Base-by-base conservation (phyloP, 129 eudicot genomes). In the Saussurea involucrata region DNA sequence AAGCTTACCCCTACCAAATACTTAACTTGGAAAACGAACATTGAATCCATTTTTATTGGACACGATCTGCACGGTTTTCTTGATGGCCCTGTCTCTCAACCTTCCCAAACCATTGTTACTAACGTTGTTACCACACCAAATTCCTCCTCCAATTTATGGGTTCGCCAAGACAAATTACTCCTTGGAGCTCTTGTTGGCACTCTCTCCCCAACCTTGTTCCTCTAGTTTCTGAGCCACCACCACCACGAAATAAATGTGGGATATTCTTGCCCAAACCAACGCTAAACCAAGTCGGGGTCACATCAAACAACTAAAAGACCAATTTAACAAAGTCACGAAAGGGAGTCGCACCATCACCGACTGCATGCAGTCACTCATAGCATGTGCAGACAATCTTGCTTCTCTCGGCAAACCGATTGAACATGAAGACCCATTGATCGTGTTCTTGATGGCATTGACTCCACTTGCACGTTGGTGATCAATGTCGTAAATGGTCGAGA, bases 391-490 rank as follows among this genome's bases (percentile, higher is more conserved):
- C 22, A 18, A 80, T 1, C 68, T 73, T 7, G 79, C 74, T 11
- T 8, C 27, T 7, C 25, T 60, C 11, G 66, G 66, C 11, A 60
- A 22, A 60, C 66, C 27, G 12, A 22, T 60, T 5, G 63, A 58
- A 0, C 25, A 21, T 0, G 77, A 79, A 9, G 77, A 79, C 40
- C 34, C 4, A 71, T 21, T 7, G 60, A 57, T 12, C 10, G 28
- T 4, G 34, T 71, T n/a, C 72, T 78, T 10, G 24, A 33, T 33
- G 76, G 76, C 10, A 61, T 78, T 8, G 77, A 71, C 17, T 6
- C 7, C 5, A 25, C 63, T 0, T 78, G 60, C 36, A 22, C 37
- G 5, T 7, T 27, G 0, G 60, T 78, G 11, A 58, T 55, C 32
- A 34, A 17, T 20, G 75, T 36, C 12, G 66, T 77, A 24, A 10